Evolutionary conservation across 2,329 filamentous ascomycete genomes (phyloP), one percentile per base, ranked within the genome.

Genomic region (Pseudogymnoascus sp.): DNA sequence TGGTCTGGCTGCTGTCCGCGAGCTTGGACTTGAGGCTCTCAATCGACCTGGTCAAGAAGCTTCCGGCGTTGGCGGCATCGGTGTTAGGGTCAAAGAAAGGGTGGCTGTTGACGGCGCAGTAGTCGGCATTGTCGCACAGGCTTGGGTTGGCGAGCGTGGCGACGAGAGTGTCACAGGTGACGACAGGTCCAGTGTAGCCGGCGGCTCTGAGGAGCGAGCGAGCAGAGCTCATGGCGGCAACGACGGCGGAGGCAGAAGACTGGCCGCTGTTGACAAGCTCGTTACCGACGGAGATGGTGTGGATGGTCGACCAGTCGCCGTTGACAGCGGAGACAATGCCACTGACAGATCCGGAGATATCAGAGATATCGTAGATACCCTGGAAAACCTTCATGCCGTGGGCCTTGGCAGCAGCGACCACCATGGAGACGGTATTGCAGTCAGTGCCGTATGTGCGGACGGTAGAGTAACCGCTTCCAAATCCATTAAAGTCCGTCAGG

Each of bases 361-460:
- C 73, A 45, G 76, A 75, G 64, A 90, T 80, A 67, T 90, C 79
- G 75, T 83, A 93, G 65, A 95, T 80, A 62, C 91, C 92, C 11
- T 88, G 81, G 75, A 96, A 89, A 34, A 96, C 77, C 73, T 86
- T 87, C 73, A 90, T 82, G 59, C 81, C 81, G 69, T 85, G 81
- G n/a, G 80, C 75, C 69, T 84, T 84, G 39, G 86, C 88, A 7
- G 87, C 86, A 10, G 79, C 75, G 34, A 88, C 77, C 16, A 89
- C 83, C 12, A 80, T 83, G 2, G 80, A 73, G 40, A 91, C 82
- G 73, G 93, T 88, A 70, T 90, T 78, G 74, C 91, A 96, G 74
- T 92, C 90, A 64, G 86, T 85, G 62, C 91, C 91, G 72, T 96
- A 96, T 71, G 90, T 83, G 61, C 92, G 89, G 63, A 96, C 78